Base-by-base conservation (phyloP, 495 filamentous ascomycete species). In the Xylaria curta region DNA sequence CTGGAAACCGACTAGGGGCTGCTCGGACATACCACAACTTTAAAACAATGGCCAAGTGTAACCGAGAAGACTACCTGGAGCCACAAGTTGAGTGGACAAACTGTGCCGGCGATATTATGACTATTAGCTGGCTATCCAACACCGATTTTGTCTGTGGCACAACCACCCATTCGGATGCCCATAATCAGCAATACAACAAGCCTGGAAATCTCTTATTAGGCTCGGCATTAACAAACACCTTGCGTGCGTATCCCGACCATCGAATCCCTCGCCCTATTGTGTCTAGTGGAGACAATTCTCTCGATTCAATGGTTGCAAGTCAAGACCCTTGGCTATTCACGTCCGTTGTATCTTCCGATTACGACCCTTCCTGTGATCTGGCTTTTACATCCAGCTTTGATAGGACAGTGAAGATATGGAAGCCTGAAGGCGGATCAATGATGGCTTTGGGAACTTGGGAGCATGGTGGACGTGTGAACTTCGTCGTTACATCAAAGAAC, bases 331-430 rank as follows among this genome's bases (percentile, higher is more conserved):
- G 87, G 78, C 83, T 97, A 0, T 97, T 91, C 72, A 89, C 89
- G 68, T 97, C 92, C 2, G 91, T 97, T 0, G 90, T 91, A 2
- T 86, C 88, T n/a, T 88, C 93, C 3, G 87, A 91, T 51, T 97
- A 94, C 82, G 90, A 90, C 42, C 76, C 83, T 0, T 75, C 76
- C 44, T 87, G 87, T 26, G 78, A 85, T 5, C 81, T 81, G 4
- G 84, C 94, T 0, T 97, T 91, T 72, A 94, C 94, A 0, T 91
- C 90, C 0, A 92, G 94, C 33, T 97, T 93, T 74, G 96, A 99
- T 72, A 82, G 88, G 8, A 91, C 89, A 0, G 90, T 96, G 28
- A 94, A 94, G 67, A 79, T 94, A 10, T 98, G 94, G 93, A 82
- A 88, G 66, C 80, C 87, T 0, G 68, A 81, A 4, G 78, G 77